phyloP scores from a whole-genome alignment of 441 rosid genomes.

The Eutrema salsugineum region DNA sequence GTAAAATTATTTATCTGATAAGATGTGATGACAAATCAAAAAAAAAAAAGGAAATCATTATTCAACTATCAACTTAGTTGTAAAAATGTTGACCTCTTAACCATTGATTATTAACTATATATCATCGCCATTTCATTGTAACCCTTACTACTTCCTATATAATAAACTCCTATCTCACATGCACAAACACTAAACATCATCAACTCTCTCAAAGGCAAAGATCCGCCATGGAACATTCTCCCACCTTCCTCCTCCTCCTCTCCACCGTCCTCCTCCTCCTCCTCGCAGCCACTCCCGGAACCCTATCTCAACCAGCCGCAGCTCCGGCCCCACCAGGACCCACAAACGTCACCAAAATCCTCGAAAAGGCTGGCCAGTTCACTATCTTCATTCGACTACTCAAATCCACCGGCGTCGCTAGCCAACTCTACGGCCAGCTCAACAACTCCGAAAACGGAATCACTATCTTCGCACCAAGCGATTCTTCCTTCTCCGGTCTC shows the following conservation, averaged over 20 bases:
- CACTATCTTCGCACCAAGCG: slow-evolving; percentile 84
- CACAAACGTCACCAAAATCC: slow-evolving; percentile 64
- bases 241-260: slow-evolving; percentile 26
- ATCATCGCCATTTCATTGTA: no score
- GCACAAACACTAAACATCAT: background rate
- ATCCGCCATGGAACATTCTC: slow-evolving; percentile 33
- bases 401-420: slow-evolving; percentile 60
- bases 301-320: slow-evolving; percentile 44
- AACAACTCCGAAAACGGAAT: slow-evolving; percentile 75
- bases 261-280: slow-evolving; percentile 27
- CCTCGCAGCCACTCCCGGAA: slow-evolving; percentile 31
- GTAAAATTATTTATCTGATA: slow-evolving; percentile 12
- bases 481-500: slow-evolving; percentile 56
- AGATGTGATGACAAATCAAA: slow-evolving; percentile 4
- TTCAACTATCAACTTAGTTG: slow-evolving; percentile 24
- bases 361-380: slow-evolving; percentile 74
- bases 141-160: slow-evolving; percentile 11
- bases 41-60: background rate
- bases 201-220: slow-evolving; percentile 3
- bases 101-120: no score
- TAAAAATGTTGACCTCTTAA: slow-evolving; percentile 22
- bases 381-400: slow-evolving; percentile 59
- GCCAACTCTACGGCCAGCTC: slow-evolving; percentile 61
- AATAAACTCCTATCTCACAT: slow-evolving; percentile 2
- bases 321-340: slow-evolving; percentile 69